Evolutionary conservation across 306 rosid genomes (phyloP).

Genomic region (Notholithocarpus densiflorus): DNA sequence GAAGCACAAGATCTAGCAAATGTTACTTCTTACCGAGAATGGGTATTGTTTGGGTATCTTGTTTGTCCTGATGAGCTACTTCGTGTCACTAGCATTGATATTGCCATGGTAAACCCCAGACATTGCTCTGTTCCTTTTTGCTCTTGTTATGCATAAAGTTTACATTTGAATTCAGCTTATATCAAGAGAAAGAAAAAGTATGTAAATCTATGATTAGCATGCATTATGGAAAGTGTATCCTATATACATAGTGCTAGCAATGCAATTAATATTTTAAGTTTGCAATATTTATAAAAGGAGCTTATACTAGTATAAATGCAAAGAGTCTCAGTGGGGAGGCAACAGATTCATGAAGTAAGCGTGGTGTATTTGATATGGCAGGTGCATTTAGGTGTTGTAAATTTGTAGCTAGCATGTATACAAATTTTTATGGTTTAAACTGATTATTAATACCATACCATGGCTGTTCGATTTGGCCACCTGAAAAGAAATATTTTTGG

Average conservation of each 20-base stretch:
- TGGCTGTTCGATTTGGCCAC: no score
- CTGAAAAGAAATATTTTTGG: no score
- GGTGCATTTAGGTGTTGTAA: not conserved
- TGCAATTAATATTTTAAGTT: not conserved
- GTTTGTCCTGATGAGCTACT: constrained; percentile 99
- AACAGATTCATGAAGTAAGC: no score
- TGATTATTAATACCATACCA: not conserved
- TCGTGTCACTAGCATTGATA: constrained; percentile 97
- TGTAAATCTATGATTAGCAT: not conserved
- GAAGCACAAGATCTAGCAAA: constrained; percentile 99
- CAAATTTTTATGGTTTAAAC: not conserved
- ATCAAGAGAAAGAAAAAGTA: not conserved
- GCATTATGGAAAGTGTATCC: not conserved
- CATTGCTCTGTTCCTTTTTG: constrained; percentile 12
- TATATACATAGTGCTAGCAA: not conserved
- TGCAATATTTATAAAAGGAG: not conserved
- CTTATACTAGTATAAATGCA: not conserved
- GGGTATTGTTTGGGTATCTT: constrained; percentile 98
- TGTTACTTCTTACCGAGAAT: constrained; percentile 94
- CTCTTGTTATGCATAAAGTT: constrained; percentile 6
- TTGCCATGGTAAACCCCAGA: constrained; percentile 72
- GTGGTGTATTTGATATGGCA: not conserved
- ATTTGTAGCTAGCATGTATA: not conserved
- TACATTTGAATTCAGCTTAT: constrained; percentile 18
- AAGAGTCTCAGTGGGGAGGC: no score